Percentiles rank a stretch among this genome's conserved stretches.
phyloP scores from a whole-genome alignment of 306 rosid species.

The Fagus sylvatica region DNA sequence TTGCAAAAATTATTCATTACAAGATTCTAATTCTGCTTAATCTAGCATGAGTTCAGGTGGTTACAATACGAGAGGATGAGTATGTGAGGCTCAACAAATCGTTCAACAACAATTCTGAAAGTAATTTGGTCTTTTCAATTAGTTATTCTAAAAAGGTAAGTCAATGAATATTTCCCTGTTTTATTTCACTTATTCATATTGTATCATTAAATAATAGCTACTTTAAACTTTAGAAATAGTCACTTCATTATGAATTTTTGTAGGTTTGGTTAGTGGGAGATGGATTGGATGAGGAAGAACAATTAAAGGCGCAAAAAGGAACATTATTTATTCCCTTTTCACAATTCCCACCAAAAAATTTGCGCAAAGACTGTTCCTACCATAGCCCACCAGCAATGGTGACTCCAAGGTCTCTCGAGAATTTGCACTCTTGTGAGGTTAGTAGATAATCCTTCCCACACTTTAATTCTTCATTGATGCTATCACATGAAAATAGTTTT shows the following conservation, averaged over 20 bases:
- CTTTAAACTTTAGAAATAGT: neutral
- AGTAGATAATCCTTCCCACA: neutral
- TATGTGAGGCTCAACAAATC: conserved; percentile 42
- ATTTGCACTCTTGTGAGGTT: conserved; percentile 89
- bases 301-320: conserved; percentile 62
- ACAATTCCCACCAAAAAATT: conserved; percentile 63
- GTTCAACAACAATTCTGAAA: conserved; percentile 26
- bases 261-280: conserved; percentile 82
- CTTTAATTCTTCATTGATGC: neutral
- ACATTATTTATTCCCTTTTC: conserved; percentile 70
- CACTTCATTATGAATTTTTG: neutral
- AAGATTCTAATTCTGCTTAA: no score
- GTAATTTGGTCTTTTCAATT: conserved; percentile 38
- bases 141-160: conserved; percentile 45
- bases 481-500: no score
- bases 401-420: conserved; percentile 49
- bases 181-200: no score
- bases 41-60: conserved; percentile 35
- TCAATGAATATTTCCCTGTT: neutral
- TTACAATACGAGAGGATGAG: conserved; percentile 37
- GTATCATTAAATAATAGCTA: no score
- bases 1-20: no score
- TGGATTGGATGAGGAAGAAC: conserved; percentile 50
- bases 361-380: conserved; percentile 73
- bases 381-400: conserved; percentile 68